These are phyloP conservation scores for Populus tremula DNA, from an alignment of 345 rosid species.

Conservation along the genomic window DNA sequence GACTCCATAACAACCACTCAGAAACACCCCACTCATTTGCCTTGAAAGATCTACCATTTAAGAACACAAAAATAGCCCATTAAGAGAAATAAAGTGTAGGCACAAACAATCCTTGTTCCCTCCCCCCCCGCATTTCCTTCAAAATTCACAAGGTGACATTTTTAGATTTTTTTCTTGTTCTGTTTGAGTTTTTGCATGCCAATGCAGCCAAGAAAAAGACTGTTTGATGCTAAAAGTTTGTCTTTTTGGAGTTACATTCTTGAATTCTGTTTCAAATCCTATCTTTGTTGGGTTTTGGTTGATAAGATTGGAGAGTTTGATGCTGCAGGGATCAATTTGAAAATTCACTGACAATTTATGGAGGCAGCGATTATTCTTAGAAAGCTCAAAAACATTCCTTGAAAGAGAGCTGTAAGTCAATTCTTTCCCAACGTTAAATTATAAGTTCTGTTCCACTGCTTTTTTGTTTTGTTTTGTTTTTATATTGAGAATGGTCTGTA, in stretches of 20 bases:
- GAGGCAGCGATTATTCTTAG: slow-evolving; percentile 32
- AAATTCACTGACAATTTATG: slow-evolving; percentile 18
- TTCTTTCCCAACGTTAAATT: slow-evolving; percentile 26
- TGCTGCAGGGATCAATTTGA: neutral
- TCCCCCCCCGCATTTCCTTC: neutral
- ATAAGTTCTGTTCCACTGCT: neutral
- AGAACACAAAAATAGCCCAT: neutral
- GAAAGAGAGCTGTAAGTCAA: slow-evolving; percentile 25
- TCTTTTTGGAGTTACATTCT: neutral
- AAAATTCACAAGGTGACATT: neutral
- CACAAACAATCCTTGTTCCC: neutral
- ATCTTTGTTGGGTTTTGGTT: neutral
- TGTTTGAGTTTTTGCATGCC: neutral
- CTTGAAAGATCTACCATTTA: neutral
- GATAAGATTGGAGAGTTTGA: neutral
- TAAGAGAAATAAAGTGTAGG: neutral
- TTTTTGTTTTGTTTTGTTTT: neutral
- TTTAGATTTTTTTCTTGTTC: neutral
- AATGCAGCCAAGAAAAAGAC: neutral
- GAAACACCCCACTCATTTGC: neutral
- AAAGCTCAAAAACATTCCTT: slow-evolving; percentile 38
- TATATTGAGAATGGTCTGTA: slow-evolving; percentile 10
- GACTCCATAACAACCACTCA: slow-evolving; percentile 33
- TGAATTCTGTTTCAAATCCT: neutral
- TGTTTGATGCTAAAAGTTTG: neutral